Base-by-base conservation (phyloP, 805 yeast genomes). In the Hanseniaspora pseudoguilliermondii region DNA sequence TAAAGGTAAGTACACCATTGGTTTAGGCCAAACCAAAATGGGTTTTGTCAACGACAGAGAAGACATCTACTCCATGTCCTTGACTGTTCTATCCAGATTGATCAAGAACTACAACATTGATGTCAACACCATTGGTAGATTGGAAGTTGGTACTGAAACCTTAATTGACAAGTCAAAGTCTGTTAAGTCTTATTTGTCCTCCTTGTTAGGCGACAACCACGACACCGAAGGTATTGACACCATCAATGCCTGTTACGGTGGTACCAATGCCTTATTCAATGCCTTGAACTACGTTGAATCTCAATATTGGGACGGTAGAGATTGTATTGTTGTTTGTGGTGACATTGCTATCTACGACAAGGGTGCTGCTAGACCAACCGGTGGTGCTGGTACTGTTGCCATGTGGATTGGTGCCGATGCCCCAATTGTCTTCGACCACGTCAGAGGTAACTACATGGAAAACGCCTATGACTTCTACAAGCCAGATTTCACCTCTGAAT, bases 321-420 rank as follows among this genome's bases (percentile, higher is more conserved):
- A 91, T 66, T 97, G 97, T 57, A 80, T 93, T 65, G 98, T 91
- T 57, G 96, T 91, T 23, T 83, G 93, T 68, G 97, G 97, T 72
- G 98, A 93, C 73, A 93, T 93, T 71, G 98, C 98, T 67, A 83
- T 93, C 63, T 93, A 93, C 73, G 89, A 90, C 65, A 81, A 90
- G 74, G 98, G 98, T 69, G 84, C 95, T 40, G 98, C 98, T 57
- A 84, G 98, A 78, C 98, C 98, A 67, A 93, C 98, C 54, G 98
- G 98, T 71, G 98, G 98, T 75, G 97, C 95, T 55, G 98, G 98
- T 69, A 78, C 95, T 49, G 95, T 91, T 59, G 98, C 98, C 46
- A 65, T 93, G 68, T 81, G 86, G 69, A 86, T 93, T 65, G 98
- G 98, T 52, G 96, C 97, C 54, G 95, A 93, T 68, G 97, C 98